Base-by-base conservation (phyloP, 192 early-diverging fungal genomes). In the Gaertneriomyces semiglobifer region DNA sequence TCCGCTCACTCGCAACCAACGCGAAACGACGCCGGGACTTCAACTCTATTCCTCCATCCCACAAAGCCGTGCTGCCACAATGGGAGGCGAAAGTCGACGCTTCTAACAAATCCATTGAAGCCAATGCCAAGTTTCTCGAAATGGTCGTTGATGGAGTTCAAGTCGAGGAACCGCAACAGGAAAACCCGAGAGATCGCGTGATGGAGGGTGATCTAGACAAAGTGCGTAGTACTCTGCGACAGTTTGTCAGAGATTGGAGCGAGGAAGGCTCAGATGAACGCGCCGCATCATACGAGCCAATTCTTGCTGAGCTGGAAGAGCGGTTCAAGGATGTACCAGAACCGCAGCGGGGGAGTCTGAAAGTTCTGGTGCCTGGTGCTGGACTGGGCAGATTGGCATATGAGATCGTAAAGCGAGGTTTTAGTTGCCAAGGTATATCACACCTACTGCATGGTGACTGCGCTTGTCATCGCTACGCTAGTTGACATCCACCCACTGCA, bases 221-320 rank as follows among this genome's bases (percentile, higher is more conserved):
- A 64, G 83, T 97, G 9, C 81, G 89, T 25, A 89, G 87, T 57
- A 97, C 93, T 0, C 74, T 98, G 56, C 88, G 90, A 63, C 96
- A 98, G 71, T 92, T 98, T 84, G 93, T 93, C 40, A 81, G 96
- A 19, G 96, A 99, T 71, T 99, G 96, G 96, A 84, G 89, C 12
- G 80, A 44, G 38, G 92, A 94, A 55, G 95, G 96, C 1, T 60
- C 80, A 68, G 39, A 66, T 11, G 96, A 99, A 69, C 76, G 96
- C 10, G 79, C 86, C 19, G 79, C 83, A 18, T 86, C 89, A 2
- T 99, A 95, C 76, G 76, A 75, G 9, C 94, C 93, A 0, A 83
- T 96, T n/a, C 57, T 97, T 18, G 68, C 85, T 11, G 84, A 83
- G 8, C 76, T 99, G 25, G 79, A 91, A 54, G 56, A 52, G 2